Evolutionary conservation across 140 eudicot species (phyloP), one percentile per base, ranked within the genome.

Genomic region (Ambrosia hybrid): DNA sequence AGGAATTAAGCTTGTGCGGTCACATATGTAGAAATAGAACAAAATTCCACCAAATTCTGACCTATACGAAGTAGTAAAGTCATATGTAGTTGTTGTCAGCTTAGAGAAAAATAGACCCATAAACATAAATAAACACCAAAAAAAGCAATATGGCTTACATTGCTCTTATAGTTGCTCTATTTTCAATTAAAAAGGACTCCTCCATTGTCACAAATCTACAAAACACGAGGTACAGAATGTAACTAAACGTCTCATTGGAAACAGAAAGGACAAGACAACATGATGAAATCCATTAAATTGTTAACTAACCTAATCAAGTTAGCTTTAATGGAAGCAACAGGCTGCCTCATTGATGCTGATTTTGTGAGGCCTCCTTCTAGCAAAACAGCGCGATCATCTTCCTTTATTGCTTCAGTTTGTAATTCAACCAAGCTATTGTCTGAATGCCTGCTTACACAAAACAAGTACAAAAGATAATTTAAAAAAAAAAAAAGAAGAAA

Each of bases 21-120:
- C 99, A 86, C 99, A 93, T 55, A 90, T 49, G 82, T 93, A 93
- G 82, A 90, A 93, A 78, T 93, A 93, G 76, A 84, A 82, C 45
- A 88, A 79, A 76, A 94, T 86, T 76, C 91, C 90, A 70, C 99
- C 99, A 74, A 94, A 90, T 72, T 94, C 99, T 78, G 97, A 86
- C 91, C 99, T 94, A 73, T 79, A 83, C 16, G 43, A 77, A 45
- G 73, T 73, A 76, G 68, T 33, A 10, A 70, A 39, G 30, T 70
- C 71, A 74, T 33, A 15, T 33, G 70, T 65, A 48, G 61, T 53
- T 45, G 63, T 63, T 21, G 59, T 69, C 69, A 43, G 41, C 51
- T 26, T 73, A 66, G 43, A 41, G 39, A 48, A 34, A 33, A 71
- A 70, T 52, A 10, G 36, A 17, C 63, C 49, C 48, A 6, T 5